A percentile compares a stretch with the other conserved stretches of the same genome.
These are phyloP conservation scores for Porogramme epimiltina DNA, from an alignment of 1,284 basidiomycete genomes.

Conservation along the genomic window DNA sequence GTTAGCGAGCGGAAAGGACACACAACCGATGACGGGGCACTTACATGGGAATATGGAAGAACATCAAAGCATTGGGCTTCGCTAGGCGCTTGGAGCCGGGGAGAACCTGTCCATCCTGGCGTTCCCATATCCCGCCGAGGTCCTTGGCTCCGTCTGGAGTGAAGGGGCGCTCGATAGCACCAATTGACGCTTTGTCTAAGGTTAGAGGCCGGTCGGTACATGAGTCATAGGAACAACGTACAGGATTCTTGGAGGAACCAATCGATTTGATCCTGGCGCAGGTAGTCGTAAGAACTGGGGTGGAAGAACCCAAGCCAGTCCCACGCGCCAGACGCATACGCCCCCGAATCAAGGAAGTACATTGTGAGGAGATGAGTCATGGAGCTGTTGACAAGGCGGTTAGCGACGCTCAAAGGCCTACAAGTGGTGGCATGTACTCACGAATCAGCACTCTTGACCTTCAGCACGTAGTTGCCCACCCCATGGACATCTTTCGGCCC, in stretches of 20 bases:
- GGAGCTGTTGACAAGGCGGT: constrained; percentile 54
- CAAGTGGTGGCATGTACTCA: constrained; percentile 44
- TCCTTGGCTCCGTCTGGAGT: constrained; percentile 73
- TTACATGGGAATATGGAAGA: constrained; percentile 94
- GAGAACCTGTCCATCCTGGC: constrained; percentile 52
- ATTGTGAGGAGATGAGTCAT: constrained; percentile 85
- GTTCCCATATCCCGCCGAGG: constrained; percentile 62
- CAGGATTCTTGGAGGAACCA: constrained; percentile 86
- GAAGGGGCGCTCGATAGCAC: constrained; percentile 80
- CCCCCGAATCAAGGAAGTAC: constrained; percentile 92
- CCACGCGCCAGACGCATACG: constrained; percentile 61
- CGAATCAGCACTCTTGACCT: constrained; percentile 76
- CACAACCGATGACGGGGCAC: constrained; percentile 28
- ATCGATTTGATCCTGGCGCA: constrained; percentile 79
- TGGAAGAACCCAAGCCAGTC: constrained; percentile 64
- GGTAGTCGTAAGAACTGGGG: constrained; percentile 80
- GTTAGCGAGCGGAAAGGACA: background rate
- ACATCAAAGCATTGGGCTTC: constrained; percentile 92
- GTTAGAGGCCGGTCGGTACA: background rate
- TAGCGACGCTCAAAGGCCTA: constrained; percentile 3
- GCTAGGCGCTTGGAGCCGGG: constrained; percentile 59
- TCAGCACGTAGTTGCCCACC: constrained; percentile 84
- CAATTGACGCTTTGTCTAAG: constrained; percentile 40
- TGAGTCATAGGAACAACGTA: constrained; percentile 25
- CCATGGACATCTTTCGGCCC: constrained; percentile 87